Conservation (phyloP, 352 stramenopile genomes). For the Phytophthora nicotianae region DNA sequence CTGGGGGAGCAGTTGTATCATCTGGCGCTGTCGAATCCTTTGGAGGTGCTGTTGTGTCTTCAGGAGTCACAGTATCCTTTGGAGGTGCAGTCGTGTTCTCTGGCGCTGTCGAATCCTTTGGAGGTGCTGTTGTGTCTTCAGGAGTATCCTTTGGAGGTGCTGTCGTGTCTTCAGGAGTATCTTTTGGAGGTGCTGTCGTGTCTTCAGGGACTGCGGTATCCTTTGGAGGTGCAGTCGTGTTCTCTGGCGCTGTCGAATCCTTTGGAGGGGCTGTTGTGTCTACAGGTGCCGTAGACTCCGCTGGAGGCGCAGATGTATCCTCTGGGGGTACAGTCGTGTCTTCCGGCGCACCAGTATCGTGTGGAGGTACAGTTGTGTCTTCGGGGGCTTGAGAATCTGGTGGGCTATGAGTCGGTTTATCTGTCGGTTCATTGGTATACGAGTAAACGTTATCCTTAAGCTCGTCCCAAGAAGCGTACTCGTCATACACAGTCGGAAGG, state of each 20-base stretch:
- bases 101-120: background rate
- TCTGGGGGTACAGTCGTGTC: background rate
- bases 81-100: no score
- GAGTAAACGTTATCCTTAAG: background rate
- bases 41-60: background rate
- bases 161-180: conserved; percentile 1
- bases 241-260: background rate
- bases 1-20: background rate
- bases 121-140: background rate
- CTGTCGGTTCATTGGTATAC: background rate
- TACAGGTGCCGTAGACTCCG: background rate
- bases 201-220: background rate
- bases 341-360: background rate
- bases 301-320: background rate
- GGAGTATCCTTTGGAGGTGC: conserved; percentile 1
- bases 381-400: no score
- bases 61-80: background rate
- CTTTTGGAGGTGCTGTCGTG: background rate
- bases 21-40: background rate
- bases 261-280: conserved; percentile 2
- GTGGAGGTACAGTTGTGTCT: background rate
- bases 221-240: background rate
- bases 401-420: background rate
- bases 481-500: conserved; percentile 5
- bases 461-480: conserved; percentile 7